Conservation (phyloP, 495 filamentous ascomycete genomes). For the Terfezia boudieri region DNA sequence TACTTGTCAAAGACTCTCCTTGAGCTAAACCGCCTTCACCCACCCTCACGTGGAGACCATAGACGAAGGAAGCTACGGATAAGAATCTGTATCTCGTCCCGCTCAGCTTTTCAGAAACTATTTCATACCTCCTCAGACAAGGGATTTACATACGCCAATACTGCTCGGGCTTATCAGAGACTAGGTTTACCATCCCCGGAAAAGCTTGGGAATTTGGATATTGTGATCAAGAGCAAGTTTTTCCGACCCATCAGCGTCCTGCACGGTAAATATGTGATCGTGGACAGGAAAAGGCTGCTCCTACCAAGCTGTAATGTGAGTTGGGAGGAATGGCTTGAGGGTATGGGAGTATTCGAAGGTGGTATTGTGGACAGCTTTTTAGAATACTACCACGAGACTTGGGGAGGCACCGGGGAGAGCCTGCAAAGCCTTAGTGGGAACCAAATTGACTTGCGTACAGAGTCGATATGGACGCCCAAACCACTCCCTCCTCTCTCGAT, state of each 20-base stretch:
- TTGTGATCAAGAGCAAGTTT: conserved; percentile 48
- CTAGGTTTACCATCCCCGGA: conserved; percentile 35
- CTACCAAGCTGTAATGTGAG: conserved; percentile 54
- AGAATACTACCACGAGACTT: conserved; percentile 34
- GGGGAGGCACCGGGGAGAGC: conserved; percentile 22
- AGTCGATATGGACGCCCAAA: neutral
- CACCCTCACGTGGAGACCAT: neutral
- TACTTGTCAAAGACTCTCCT: conserved; percentile 28
- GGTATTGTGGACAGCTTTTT: conserved; percentile 31
- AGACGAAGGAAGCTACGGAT: conserved; percentile 25
- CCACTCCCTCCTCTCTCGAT: no score
- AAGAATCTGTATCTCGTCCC: conserved; percentile 42
- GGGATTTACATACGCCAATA: conserved; percentile 31
- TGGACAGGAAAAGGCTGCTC: conserved; percentile 37
- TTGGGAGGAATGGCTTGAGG: conserved; percentile 57
- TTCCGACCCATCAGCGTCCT: conserved; percentile 51
- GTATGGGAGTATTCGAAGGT: conserved; percentile 37
- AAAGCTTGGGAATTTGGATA: conserved; percentile 33
- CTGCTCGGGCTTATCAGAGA: conserved; percentile 5
- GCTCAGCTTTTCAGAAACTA: conserved; percentile 42
- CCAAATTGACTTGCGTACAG: conserved; percentile 1
- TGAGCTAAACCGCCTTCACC: conserved; percentile 25
- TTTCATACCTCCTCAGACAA: conserved; percentile 34
- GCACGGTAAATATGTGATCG: conserved; percentile 53
- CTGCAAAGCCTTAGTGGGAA: neutral